Evolutionary conservation across 495 filamentous ascomycete species (phyloP), one percentile per base, ranked within the genome.

Genomic region (Paragyromitra xinjiangensis): DNA sequence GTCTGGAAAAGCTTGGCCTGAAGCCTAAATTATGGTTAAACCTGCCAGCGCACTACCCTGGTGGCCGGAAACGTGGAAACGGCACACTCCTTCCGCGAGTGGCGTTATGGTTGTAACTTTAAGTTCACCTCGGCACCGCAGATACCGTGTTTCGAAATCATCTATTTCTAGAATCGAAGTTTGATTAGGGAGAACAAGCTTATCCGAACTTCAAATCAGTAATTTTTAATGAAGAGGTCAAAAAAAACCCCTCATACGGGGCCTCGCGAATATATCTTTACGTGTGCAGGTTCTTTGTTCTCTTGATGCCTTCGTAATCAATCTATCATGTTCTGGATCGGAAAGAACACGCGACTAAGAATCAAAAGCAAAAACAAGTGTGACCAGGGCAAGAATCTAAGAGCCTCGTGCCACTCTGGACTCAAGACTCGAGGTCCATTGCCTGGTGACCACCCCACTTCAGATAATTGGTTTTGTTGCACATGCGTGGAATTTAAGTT

Each of bases 31-130:
- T 71, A 71, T 71, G 69, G 69, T 74, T 68, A 68, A 68, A 68
- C 71, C 42, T 67, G 73, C 73, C 73, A 75, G 40, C 73, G 73
- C 72, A 75, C 73, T 71, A 62, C 56, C 65, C 65, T 75, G 72
- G 72, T 75, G 65, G 73, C 69, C 26, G 66, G 66, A 70, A 71
- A 71, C 44, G 72, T 69, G 72, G 64, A 39, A 75, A 64, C 71
- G 71, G 64, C 63, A 74, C 64, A 50, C 51, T 58, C 53, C 63
- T 62, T 75, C 66, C 66, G 67, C 37, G 45, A 51, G 70, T 66
- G 62, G 48, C 48, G 70, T 56, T 51, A 50, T 39, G 65, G 51
- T 71, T 75, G 55, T 16, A 75, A 69, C 72, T 69, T 75, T 62
- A 53, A 73, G 71, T 69, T 53, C 48, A 69, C 71, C 42, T 69